Conservation (phyloP, 2,329 filamentous ascomycete species). For the Colletotrichum incanum region DNA sequence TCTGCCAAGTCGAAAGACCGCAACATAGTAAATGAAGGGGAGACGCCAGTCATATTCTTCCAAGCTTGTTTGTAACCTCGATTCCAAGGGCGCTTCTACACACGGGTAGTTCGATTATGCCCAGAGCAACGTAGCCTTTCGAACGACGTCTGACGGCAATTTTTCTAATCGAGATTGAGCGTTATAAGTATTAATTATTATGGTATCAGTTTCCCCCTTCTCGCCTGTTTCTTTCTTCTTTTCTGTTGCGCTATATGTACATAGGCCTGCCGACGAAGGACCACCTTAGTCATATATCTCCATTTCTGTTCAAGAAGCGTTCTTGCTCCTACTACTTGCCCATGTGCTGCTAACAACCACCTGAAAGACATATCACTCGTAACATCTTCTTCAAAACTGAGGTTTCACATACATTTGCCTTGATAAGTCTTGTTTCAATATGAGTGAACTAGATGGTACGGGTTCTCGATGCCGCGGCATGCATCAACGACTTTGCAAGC, state of each 20-base stretch:
- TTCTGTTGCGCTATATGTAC: not conserved
- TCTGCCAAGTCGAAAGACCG: not conserved
- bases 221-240: not conserved
- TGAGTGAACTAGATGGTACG: not conserved
- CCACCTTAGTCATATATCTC: not conserved
- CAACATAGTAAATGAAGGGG: not conserved
- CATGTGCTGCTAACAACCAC: not conserved
- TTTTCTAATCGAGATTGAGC: not conserved
- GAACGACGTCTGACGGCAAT: not conserved
- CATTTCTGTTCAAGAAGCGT: too few species aligned
- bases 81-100: not conserved
- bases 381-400: not conserved
- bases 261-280: not conserved
- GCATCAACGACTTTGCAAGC: not conserved
- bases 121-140: not conserved
- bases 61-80: not conserved
- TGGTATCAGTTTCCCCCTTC: too few species aligned
- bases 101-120: not conserved
- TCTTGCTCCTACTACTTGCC: not conserved
- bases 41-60: not conserved
- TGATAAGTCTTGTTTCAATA: not conserved
- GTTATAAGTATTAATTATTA: too few species aligned
- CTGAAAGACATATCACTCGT: not conserved
- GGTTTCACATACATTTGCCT: rapidly evolving
- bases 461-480: not conserved